A percentile compares a stretch with the other conserved stretches of the same genome.
Conservation (phyloP, 192 early-diverging fungal genomes). For the Phycomyces blakesleeanus region DNA sequence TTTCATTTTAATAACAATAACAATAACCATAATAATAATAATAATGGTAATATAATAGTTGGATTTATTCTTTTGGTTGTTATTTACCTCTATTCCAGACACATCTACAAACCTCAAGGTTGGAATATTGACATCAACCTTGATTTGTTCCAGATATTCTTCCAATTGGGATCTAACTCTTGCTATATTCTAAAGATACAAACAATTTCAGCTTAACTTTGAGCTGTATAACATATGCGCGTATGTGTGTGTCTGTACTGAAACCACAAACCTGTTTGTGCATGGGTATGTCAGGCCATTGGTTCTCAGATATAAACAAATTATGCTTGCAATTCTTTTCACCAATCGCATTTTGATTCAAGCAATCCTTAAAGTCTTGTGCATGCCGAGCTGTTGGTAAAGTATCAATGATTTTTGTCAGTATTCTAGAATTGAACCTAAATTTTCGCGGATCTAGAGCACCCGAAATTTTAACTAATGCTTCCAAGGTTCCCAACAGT, state of each 20-base stretch:
- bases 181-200: constrained; percentile 45
- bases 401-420: constrained; percentile 36
- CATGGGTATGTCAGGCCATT: constrained; percentile 45
- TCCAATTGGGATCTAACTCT: constrained; percentile 55
- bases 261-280: constrained; percentile 38
- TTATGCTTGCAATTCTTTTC: constrained; percentile 44
- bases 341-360: constrained; percentile 48
- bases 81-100: constrained; percentile 58
- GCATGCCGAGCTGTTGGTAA: constrained; percentile 36
- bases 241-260: neutral
- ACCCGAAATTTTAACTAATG: constrained; percentile 40
- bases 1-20: neutral
- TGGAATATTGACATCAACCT: constrained; percentile 41
- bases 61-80: too few species aligned
- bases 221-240: neutral
- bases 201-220: too few species aligned
- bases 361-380: constrained; percentile 30
- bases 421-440: constrained; percentile 29
- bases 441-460: constrained; percentile 13
- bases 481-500: constrained; percentile 45
- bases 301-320: constrained; percentile 52
- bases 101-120: constrained; percentile 58
- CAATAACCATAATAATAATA: too few species aligned
- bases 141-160: constrained; percentile 46
- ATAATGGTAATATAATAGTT: too few species aligned